These are phyloP conservation scores for Brachypodium distachyon DNA, from an alignment of 202 grass and related monocot species.

Conservation along the genomic window DNA sequence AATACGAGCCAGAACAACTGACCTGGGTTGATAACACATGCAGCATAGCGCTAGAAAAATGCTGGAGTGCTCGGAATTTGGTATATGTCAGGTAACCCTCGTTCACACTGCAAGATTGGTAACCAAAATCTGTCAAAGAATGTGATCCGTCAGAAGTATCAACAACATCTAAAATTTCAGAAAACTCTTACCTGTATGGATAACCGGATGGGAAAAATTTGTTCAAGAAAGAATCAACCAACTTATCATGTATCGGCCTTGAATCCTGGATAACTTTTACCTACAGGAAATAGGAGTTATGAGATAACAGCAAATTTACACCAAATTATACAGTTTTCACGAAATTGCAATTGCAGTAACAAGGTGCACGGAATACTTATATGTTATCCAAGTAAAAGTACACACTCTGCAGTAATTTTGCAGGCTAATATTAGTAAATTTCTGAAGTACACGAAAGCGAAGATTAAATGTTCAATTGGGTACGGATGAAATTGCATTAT, in stretches of 20 bases:
- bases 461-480: background rate
- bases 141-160: background rate
- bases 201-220: slow-evolving; percentile 97
- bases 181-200: slow-evolving; percentile 67
- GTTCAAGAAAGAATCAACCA: slow-evolving; percentile 82
- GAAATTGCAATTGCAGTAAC: background rate
- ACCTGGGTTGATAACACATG: slow-evolving; percentile 97
- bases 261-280: slow-evolving; percentile 70
- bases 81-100: slow-evolving; percentile 92
- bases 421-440: background rate
- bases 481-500: background rate
- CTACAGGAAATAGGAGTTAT: slow-evolving; percentile 30
- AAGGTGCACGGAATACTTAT: too few species aligned
- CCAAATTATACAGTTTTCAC: background rate
- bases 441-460: background rate
- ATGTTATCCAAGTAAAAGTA: background rate
- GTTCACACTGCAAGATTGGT: slow-evolving; percentile 58
- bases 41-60: slow-evolving; percentile 93
- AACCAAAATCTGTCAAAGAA: slow-evolving; percentile 18
- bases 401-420: background rate
- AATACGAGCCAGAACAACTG: background rate
- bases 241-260: slow-evolving; percentile 58
- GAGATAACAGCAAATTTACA: background rate
- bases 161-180: background rate
- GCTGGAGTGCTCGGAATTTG: slow-evolving; percentile 74